Base-by-base conservation (phyloP, 2,329 filamentous ascomycete genomes). In the Alternaria sp. region DNA sequence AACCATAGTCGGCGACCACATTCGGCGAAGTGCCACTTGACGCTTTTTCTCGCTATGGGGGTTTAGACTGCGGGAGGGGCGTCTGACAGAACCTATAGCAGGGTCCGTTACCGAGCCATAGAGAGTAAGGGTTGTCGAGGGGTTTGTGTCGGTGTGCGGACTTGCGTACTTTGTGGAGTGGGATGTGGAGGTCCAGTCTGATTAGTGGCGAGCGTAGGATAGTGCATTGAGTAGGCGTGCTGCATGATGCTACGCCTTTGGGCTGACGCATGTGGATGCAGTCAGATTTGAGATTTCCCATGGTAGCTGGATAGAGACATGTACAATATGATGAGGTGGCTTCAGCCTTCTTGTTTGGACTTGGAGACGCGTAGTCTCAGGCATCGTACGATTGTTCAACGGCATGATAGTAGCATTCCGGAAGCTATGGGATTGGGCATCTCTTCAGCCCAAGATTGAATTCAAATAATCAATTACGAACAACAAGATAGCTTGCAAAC, bases 1-100 rank as follows among this genome's bases (percentile, higher is more conserved):
- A 67, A 58, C 43, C 30, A 44, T 62, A 41, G 65, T 67, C 65
- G 65, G 49, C 65, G 65, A 67, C 63, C 51, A 65, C 55, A 30
- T 62, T 65, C 61, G 65, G 63, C 63, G 61, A 62, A 51, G 57
- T 59, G 26, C 20, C 26, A 30, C 26, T 49, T 26, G 38, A 59
- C 46, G 36, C 51, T 30, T 54, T 36, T 49, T 49, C 18, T 28
- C 49, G 26, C 56, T 30, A 59, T 32, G 22, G 9, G 14, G 51
- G 30, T 42, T 14, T 59, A 54, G 56, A 8, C 16, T 24, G 38
- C 61, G 65, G 63, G 57, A 54, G 51, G 51, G 63, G 59, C 61
- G 63, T 54, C 26, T 53, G 39, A 39, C 59, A 44, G 38, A 55
- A 55, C 59, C 57, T 59, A 52, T 63, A 53, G 52, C 48, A 53